A percentile compares a stretch with the other conserved stretches of the same genome.
Conservation (phyloP, 1,139 yeast genomes). For the Candida albicans region DNA sequence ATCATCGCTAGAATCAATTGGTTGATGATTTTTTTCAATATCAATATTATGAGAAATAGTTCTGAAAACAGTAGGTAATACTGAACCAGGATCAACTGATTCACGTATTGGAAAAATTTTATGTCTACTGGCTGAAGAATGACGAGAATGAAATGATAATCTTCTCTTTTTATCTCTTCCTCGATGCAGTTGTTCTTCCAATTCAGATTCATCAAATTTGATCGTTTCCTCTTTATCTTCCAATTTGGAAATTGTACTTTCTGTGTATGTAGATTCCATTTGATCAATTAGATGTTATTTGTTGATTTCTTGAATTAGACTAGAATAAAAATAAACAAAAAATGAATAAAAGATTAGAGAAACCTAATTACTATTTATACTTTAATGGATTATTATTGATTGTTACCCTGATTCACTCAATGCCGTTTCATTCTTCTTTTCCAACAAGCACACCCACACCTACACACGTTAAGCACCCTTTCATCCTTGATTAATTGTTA, state of each 20-base stretch:
- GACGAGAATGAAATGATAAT: constrained; percentile 12
- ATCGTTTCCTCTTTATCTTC: constrained; percentile 4
- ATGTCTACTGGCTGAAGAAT: constrained; percentile 1
- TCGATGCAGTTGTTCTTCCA: constrained; percentile 12
- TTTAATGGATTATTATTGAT: no score
- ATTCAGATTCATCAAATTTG: constrained; percentile 9
- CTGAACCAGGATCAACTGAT: constrained; percentile 25
- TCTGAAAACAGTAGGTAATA: constrained; percentile 37
- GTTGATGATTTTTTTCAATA: constrained; percentile 14
- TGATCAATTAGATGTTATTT: no score
- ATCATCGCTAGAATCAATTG: no score
- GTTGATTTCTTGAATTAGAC: no score
- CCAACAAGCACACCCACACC: no score
- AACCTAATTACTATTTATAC: no score
- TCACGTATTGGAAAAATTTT: constrained; percentile 10
- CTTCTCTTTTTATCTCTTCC: constrained; percentile 10
- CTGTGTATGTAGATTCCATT: constrained; percentile 9
- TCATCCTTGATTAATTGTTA: no score
- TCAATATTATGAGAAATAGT: constrained; percentile 40
- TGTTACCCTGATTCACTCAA: no score
- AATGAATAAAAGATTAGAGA: no score
- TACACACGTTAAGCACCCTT: no score
- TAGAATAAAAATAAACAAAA: neutral
- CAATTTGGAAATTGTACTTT: constrained; percentile 8
- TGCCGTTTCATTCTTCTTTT: no score